Conservation (phyloP, 225 moss, liverwort and hornwort species). For the Marchantia paleacea region DNA sequence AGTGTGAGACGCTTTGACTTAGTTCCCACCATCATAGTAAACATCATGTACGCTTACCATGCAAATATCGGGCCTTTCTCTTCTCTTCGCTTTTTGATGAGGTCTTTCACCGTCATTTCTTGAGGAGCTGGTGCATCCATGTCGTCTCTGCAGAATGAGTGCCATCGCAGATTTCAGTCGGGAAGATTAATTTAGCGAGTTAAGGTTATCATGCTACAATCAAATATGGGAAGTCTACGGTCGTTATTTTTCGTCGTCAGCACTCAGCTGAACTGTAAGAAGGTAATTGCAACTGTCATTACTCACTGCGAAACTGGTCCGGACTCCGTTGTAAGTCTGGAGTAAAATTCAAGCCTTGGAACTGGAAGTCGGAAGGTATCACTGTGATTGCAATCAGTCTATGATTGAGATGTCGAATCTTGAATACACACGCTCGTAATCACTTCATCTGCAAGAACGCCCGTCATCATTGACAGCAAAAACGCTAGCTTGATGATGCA, state of each 20-base stretch:
- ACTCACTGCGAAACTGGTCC: too few species aligned
- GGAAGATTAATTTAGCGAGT: neutral
- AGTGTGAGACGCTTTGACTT: neutral
- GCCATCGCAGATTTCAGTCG: neutral
- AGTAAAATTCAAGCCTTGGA: too few species aligned
- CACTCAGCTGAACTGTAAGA: neutral
- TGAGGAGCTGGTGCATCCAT: constrained; percentile 3
- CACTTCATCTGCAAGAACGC: too few species aligned
- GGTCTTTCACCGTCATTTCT: neutral
- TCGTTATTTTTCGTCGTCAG: neutral
- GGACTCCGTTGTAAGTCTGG: too few species aligned
- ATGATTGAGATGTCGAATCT: too few species aligned
- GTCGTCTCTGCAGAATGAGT: neutral
- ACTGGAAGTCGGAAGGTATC: too few species aligned
- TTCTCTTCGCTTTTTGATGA: constrained; percentile 9
- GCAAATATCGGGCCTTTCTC: constrained; percentile 4
- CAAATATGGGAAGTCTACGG: neutral
- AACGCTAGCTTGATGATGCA: too few species aligned
- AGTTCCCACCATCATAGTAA: neutral
- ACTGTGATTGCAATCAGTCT: too few species aligned
- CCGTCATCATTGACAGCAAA: too few species aligned
- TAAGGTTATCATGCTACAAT: neutral
- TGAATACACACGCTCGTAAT: too few species aligned
- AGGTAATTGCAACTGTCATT: neutral
- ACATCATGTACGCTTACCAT: neutral